These are phyloP conservation scores for Paspalum vaginatum DNA, from an alignment of 176 grass and related monocot genomes.

Conservation along the genomic window DNA sequence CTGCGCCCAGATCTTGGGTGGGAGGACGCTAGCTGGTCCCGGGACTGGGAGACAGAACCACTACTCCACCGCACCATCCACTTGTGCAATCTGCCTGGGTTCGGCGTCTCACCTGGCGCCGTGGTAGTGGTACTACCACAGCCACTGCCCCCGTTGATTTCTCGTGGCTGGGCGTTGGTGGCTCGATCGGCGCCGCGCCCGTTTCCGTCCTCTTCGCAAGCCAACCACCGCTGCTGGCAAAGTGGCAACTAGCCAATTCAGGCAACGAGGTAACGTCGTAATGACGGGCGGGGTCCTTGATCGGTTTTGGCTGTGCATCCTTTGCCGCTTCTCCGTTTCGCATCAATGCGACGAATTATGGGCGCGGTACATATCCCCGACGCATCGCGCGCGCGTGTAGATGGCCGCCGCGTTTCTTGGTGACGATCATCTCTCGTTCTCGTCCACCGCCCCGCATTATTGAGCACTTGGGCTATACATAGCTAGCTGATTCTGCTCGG, in stretches of 20 bases:
- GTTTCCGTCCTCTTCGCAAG: too few relatives aligned
- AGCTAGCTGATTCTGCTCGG: too few relatives aligned
- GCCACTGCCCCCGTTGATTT: not conserved
- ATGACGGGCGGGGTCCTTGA: not conserved
- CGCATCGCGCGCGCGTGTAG: not conserved
- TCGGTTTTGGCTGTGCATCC: not conserved
- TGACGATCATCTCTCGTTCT: too few relatives aligned
- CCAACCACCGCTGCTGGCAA: too few relatives aligned
- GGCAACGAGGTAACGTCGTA: not conserved
- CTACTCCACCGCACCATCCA: not conserved
- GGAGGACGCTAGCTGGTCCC: not conserved
- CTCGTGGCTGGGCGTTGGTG: not conserved
- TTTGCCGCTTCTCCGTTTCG: not conserved
- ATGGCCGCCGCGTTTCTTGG: conserved; percentile 14
- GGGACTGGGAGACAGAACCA: not conserved
- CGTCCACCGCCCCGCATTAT: not conserved
- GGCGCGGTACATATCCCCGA: not conserved
- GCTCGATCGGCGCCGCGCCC: too few relatives aligned
- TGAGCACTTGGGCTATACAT: not conserved
- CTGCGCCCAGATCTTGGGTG: too few relatives aligned
- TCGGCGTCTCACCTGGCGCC: not conserved
- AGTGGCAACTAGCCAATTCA: not conserved
- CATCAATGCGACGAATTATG: not conserved
- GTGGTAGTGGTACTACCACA: not conserved
- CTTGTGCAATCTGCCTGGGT: not conserved